These are phyloP conservation scores for Scheffersomyces insectosa DNA, from an alignment of 1,139 yeast genomes.

Conservation along the genomic window DNA sequence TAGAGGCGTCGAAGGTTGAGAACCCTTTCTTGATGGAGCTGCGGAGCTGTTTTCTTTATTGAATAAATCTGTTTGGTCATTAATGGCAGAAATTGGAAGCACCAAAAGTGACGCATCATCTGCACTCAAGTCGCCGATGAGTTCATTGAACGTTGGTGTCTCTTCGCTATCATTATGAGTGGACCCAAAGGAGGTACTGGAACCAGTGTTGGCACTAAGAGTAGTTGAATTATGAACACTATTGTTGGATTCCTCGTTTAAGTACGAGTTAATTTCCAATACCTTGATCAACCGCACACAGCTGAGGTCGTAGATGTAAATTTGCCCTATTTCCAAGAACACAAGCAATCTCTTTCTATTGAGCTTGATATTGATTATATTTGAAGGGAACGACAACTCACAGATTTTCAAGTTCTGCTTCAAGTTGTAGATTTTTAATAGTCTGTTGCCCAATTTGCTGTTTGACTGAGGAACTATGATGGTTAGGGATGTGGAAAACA, in stretches of 20 bases:
- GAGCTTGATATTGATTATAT: slow-evolving; percentile 60
- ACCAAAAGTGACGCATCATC: slow-evolving; percentile 52
- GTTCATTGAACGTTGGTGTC: neutral
- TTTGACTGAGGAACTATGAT: slow-evolving; percentile 56
- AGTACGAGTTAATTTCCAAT: slow-evolving; percentile 45
- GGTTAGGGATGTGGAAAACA: slow-evolving; percentile 68
- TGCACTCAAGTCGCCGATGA: slow-evolving; percentile 50
- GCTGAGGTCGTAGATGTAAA: slow-evolving; percentile 71
- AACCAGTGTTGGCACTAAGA: slow-evolving; percentile 1
- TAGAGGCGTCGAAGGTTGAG: slow-evolving; percentile 9
- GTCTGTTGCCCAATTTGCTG: slow-evolving; percentile 46
- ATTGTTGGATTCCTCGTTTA: neutral
- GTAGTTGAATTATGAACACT: neutral
- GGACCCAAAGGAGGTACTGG: slow-evolving; percentile 1
- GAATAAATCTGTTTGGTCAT: slow-evolving; percentile 32
- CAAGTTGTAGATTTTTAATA: slow-evolving; percentile 64
- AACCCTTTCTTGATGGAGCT: slow-evolving; percentile 4
- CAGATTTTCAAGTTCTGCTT: slow-evolving; percentile 70
- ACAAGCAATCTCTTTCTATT: slow-evolving; percentile 68
- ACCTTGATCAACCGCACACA: slow-evolving; percentile 69
- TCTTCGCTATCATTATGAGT: slow-evolving; percentile 22
- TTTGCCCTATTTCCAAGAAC: slow-evolving; percentile 58
- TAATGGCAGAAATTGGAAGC: slow-evolving; percentile 29
- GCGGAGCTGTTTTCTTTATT: slow-evolving; percentile 13
- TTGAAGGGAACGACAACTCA: slow-evolving; percentile 67